Evolutionary conservation across 2,329 filamentous ascomycete species (phyloP), one percentile per base, ranked within the genome.

Genomic region (Aspergillus sp.): DNA sequence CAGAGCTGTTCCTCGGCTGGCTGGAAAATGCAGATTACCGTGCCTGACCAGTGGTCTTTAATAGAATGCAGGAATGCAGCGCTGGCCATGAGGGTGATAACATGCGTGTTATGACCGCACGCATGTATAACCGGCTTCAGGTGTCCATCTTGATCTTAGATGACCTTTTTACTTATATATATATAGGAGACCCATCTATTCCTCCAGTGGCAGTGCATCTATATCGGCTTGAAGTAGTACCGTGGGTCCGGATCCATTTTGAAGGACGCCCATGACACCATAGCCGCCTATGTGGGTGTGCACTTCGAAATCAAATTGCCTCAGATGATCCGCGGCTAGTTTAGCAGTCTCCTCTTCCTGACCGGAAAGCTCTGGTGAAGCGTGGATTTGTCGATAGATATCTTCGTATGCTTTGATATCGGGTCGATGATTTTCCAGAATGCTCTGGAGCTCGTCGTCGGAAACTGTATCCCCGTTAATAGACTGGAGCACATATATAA

Each of bases 51-150:
- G 5, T 54, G 27, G 0, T 69, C 54, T 10, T 63, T 65, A 0
- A 66, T 60, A 0, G 59, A 56, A 10, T 71, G 53, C 2, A 86
- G 61, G 0, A 74, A 65, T 12, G 75, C 68, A 0, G 78, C 73
- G 0, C 77, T 75, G 0, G 74, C 82, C 1, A 86, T 67, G 4
- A 85, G 66, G 29, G 68, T 67, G 0, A 78, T 72, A 27, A 85
- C 77, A 57, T 86, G 82, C 67, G 83, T 78, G 51, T 84, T 81
- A 53, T 86, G 82, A 0, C 82, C 83, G 58, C 82, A 86, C 19
- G 81, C 82, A 60, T 86, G 83, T 82, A 86, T 85, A 0, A 82
- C 77, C 0, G 77, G 75, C 41, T 74, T 74, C 42, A 70, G 65
- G 0, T 66, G 57, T 0, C 77, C 78, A 7, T 76, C 69, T 2